phyloP scores from a whole-genome alignment of 768 basidiomycete genomes.

The Hygrophorus pudorinus region DNA sequence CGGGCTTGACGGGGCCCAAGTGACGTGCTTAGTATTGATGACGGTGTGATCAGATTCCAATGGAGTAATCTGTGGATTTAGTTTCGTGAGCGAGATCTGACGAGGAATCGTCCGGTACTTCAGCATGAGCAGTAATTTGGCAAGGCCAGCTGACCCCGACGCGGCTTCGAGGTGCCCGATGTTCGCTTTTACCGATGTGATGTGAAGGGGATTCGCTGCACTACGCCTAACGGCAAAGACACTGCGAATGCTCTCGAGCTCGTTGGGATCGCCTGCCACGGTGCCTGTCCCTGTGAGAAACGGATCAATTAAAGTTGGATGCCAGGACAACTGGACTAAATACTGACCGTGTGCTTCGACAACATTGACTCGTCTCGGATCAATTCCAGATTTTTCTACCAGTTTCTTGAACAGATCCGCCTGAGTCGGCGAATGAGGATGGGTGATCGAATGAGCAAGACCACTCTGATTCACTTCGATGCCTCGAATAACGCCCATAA shows the following conservation, averaged over 20 bases:
- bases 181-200: constrained; percentile 65
- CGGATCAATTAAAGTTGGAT: too few species aligned
- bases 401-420: constrained; percentile 40
- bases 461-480: constrained; percentile 68
- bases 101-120: constrained; percentile 43
- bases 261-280: constrained; percentile 59
- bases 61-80: constrained; percentile 48
- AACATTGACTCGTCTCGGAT: constrained; percentile 40
- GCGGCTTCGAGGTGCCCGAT: constrained; percentile 71
- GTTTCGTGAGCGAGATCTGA: constrained; percentile 44
- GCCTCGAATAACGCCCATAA: constrained; percentile 60
- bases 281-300: constrained; percentile 41
- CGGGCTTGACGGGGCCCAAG: constrained; percentile 34
- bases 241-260: constrained; percentile 50
- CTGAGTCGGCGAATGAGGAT: constrained; percentile 59
- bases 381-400: constrained; percentile 33
- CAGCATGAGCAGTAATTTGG: constrained; percentile 65
- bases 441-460: constrained; percentile 56
- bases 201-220: constrained; percentile 41
- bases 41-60: constrained; percentile 36
- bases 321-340: too few species aligned
- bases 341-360: constrained; percentile 53
- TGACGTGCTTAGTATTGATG: constrained; percentile 29
- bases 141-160: constrained; percentile 62
- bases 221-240: constrained; percentile 37